These are phyloP conservation scores for Begonia fuchsioides DNA, from an alignment of 306 rosid species.

Conservation along the genomic window DNA sequence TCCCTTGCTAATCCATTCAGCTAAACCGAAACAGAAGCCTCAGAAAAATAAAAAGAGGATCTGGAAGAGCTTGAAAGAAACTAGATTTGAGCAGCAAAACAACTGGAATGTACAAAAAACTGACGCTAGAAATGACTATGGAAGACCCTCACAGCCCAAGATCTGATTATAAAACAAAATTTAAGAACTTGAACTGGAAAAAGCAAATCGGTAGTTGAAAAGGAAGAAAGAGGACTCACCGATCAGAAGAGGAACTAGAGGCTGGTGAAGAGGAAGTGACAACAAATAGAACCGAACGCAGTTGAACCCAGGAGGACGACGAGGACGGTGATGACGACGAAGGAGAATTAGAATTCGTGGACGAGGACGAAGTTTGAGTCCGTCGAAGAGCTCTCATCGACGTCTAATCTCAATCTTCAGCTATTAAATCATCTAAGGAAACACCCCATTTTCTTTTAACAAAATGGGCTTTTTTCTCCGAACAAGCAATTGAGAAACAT, in stretches of 20 bases:
- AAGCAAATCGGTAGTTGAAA: conserved; percentile 5
- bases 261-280: conserved; percentile 89
- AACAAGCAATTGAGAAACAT: neutral
- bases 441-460: neutral
- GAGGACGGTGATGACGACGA: conserved; percentile 55
- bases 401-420: neutral
- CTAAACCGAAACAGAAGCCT: no score
- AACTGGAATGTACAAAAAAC: neutral
- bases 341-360: conserved; percentile 30
- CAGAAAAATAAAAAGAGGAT: neutral
- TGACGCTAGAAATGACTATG: no score
- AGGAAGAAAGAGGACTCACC: conserved; percentile 50
- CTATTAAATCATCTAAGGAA: no score
- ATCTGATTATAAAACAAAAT: conserved; percentile 1
- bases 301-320: conserved; percentile 75
- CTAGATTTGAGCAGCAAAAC: neutral
- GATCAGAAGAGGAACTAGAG: conserved; percentile 71
- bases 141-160: no score
- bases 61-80: neutral
- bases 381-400: conserved; percentile 84
- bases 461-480: neutral
- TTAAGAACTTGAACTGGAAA: conserved; percentile 14
- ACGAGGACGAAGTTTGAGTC: conserved; percentile 57
- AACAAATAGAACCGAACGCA: conserved; percentile 89
- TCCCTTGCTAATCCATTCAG: no score